Conservation (phyloP, 805 yeast species). For the Candida morakotiae region DNA sequence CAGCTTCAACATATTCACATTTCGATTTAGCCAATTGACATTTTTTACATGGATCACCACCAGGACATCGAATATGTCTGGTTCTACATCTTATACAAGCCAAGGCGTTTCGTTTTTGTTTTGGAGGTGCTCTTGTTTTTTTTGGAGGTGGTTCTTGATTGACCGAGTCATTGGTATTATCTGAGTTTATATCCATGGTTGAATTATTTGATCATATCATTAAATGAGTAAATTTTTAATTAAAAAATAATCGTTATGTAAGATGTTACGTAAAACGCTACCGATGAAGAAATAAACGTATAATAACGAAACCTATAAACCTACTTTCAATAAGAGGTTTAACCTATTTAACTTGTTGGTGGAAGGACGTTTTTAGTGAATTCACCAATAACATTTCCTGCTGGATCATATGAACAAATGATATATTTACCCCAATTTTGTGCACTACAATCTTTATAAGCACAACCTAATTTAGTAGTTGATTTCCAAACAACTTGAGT, state of each 20-base stretch:
- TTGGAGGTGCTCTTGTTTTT: background rate
- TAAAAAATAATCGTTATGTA: no score
- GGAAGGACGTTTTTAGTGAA: conserved; percentile 14
- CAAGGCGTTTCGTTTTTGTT: conserved; percentile 30
- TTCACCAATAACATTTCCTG: conserved; percentile 64
- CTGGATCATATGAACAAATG: conserved; percentile 69
- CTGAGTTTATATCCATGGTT: background rate
- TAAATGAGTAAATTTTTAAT: no score
- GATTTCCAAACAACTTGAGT: conserved; percentile 76
- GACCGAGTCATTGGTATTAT: background rate
- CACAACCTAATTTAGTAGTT: conserved; percentile 68
- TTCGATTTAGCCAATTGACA: conserved; percentile 51
- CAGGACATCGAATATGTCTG: conserved; percentile 74
- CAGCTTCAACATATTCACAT: conserved; percentile 72
- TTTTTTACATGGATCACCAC: conserved; percentile 68
- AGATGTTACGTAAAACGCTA: no score
- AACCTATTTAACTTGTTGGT: background rate
- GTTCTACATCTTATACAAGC: conserved; percentile 66
- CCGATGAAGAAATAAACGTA: background rate
- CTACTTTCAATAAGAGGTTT: background rate
- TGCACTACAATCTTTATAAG: conserved; percentile 53
- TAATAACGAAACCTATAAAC: background rate
- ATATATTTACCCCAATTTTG: conserved; percentile 51
- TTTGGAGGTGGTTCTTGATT: background rate
- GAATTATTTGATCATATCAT: no score